Base-by-base conservation (phyloP, 306 rosid genomes). In the Acacia crassicarpa region DNA sequence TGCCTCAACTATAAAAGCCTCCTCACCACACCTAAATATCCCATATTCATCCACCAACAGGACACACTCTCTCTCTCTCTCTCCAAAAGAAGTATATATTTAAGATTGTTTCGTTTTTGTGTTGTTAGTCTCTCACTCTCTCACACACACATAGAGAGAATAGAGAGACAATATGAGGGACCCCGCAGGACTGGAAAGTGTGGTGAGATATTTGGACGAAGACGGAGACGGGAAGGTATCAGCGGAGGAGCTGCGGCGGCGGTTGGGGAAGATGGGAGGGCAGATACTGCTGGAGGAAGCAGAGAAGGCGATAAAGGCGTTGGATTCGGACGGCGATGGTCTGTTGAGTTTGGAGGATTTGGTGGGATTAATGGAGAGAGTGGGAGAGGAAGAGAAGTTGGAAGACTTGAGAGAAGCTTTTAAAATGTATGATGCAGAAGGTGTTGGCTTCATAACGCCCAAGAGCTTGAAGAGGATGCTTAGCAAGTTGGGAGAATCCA, bases 211-310 rank as follows among this genome's bases (percentile, higher is more conserved):
- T 81, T 89, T 94, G 23, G 98, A 94, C 15, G 95, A 90, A 71
- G 94, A 94, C 54, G 97, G 97, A 0, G 98, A 94, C 19, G 97
- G 98, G n/a, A 92, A 90, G 85, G 85, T 92, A 43, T 94, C 98
- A 3, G 86, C 93, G 9, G 67, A 48, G 1, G 97, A 94, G 91
- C 87, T 94, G 1, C 82, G 79, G 61, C 86, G 82, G 0, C 62
- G 91, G 40, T 17, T 94, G 11, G 74, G 89, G 1, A 32, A 75
- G 59, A 82, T 91, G 63, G 94, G 94, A 1, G 86, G 82, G 8
- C 91, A 89, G 74, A 25, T 93, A 19, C 75, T 66, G 81, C 49
- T 49, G 61, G 67, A 70, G 12, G 97, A 94, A 71, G 94, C 89
- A 0, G 91, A 94, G 27, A 77, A 67, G 67, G 95, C 82, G 9